A percentile compares a stretch with the other conserved stretches of the same genome.
Evolutionary conservation across 169 alveolate genomes (phyloP).

Genomic region (Theileria parva): DNA sequence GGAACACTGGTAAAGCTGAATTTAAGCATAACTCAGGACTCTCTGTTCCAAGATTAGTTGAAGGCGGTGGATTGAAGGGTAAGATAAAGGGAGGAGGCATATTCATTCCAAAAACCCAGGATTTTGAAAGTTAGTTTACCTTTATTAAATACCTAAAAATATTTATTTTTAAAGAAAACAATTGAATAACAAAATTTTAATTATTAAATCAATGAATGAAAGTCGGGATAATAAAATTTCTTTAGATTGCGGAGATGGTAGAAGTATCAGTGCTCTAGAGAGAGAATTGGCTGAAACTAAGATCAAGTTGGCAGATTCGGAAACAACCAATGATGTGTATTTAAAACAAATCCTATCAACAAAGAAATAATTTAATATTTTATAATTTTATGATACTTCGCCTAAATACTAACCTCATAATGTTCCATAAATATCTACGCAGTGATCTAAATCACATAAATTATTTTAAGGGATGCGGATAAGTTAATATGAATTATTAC

Average conservation of each 20-base stretch:
- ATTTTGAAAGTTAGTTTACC: neutral
- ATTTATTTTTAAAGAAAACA: too few species aligned
- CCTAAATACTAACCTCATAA: neutral
- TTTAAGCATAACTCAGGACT: neutral
- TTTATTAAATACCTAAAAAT: neutral
- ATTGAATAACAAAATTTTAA: too few species aligned
- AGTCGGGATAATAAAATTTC: neutral
- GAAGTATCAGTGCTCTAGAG: slow-evolving; percentile 35
- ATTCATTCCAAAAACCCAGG: neutral
- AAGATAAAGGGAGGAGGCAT: neutral
- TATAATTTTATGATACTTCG: neutral
- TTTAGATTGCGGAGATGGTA: neutral
- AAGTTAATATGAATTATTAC: neutral
- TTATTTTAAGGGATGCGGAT: neutral
- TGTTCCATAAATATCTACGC: neutral
- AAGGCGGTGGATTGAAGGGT: neutral
- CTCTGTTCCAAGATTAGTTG: neutral
- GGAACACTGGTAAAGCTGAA: neutral
- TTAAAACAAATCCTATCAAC: neutral
- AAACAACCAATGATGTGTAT: slow-evolving; percentile 62
- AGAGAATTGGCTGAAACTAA: slow-evolving; percentile 55
- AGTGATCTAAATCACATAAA: neutral
- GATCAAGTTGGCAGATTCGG: slow-evolving; percentile 67
- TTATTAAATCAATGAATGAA: neutral
- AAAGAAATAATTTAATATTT: neutral